A percentile compares a stretch with the other conserved stretches of the same genome.
These are phyloP conservation scores for Solidago caesia DNA, from an alignment of 129 eudicot species.

Conservation along the genomic window DNA sequence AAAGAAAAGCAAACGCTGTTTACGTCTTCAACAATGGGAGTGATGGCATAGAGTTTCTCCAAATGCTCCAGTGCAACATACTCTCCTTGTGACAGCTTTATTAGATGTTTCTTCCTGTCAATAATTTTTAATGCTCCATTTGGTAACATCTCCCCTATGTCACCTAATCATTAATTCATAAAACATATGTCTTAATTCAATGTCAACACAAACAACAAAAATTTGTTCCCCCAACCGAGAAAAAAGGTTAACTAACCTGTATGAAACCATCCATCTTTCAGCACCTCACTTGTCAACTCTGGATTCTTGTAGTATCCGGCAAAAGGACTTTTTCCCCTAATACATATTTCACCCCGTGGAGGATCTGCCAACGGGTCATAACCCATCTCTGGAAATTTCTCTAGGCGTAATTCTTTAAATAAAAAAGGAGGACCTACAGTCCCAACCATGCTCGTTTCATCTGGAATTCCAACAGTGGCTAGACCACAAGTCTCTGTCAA, in stretches of 20 bases:
- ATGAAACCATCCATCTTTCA: conserved; percentile 92
- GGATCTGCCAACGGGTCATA: conserved; percentile 81
- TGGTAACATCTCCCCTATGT: conserved; percentile 87
- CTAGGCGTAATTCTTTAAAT: conserved; percentile 69
- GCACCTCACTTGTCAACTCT: conserved; percentile 62
- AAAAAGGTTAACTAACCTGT: conserved; percentile 46
- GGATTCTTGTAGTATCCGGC: conserved; percentile 93
- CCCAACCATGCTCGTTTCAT: conserved; percentile 80
- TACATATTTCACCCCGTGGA: conserved; percentile 84
- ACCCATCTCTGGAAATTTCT: conserved; percentile 88
- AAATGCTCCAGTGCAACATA: conserved; percentile 88
- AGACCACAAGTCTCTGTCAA: conserved; percentile 93
- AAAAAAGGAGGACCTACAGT: conserved; percentile 77
- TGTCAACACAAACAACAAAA: too few relatives aligned
- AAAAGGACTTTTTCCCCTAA: conserved; percentile 59
- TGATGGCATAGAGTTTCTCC: conserved; percentile 70
- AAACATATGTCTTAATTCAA: too few relatives aligned
- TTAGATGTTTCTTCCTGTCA: conserved; percentile 76
- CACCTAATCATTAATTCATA: conserved; percentile 44
- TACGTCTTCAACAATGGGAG: conserved; percentile 92
- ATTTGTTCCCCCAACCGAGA: too few relatives aligned
- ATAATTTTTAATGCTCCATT: conserved; percentile 72
- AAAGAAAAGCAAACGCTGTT: conserved; percentile 22
- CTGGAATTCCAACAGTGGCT: conserved; percentile 71
- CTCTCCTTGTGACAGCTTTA: conserved; percentile 93